phyloP scores from a whole-genome alignment of 768 basidiomycete genomes.

The Roridomyces roridus region DNA sequence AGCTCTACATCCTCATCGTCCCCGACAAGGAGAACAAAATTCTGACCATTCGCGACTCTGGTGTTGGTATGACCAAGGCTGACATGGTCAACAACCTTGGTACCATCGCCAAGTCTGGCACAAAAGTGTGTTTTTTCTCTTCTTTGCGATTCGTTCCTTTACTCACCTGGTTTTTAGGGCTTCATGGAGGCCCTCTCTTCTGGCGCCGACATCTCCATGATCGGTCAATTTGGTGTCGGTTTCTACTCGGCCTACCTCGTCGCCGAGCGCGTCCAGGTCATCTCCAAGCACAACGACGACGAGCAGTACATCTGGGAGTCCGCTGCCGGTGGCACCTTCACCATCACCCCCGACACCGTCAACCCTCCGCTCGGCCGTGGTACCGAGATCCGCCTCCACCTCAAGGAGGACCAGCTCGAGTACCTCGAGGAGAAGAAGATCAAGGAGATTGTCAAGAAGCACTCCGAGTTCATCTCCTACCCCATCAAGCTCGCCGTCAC shows the following conservation, averaged over 20 bases:
- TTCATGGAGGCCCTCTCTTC: conserved; percentile 99
- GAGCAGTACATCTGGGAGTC: conserved; percentile 99
- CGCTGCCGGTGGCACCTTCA: conserved; percentile 99
- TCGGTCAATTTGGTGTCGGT: conserved; percentile 99
- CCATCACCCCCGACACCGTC: conserved; percentile 91
- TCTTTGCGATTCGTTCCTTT: not conserved
- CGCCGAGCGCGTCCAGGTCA: conserved; percentile 97
- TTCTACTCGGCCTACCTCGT: conserved; percentile 99
- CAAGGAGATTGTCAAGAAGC: conserved; percentile 99
- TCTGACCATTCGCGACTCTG: conserved; percentile 91
- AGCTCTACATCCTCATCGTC: conserved; percentile 91
- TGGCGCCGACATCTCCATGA: conserved; percentile 94
- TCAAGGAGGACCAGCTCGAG: conserved; percentile 99
- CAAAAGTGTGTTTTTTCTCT: conserved; percentile 62
- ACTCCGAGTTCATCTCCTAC: conserved; percentile 99
- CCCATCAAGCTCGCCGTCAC: conserved; percentile 98
- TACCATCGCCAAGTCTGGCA: conserved; percentile 94
- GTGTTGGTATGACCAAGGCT: conserved; percentile 99
- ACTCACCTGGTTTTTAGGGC: conserved; percentile 55
- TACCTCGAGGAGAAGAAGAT: conserved; percentile 99
- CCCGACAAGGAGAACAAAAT: conserved; percentile 97
- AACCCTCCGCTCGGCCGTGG: conserved; percentile 94
- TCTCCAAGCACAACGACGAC: conserved; percentile 99
- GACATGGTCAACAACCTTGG: conserved; percentile 99
- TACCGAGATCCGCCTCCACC: conserved; percentile 87